phyloP scores from a whole-genome alignment of 768 basidiomycete species.

The Scleroderma citrinum region DNA sequence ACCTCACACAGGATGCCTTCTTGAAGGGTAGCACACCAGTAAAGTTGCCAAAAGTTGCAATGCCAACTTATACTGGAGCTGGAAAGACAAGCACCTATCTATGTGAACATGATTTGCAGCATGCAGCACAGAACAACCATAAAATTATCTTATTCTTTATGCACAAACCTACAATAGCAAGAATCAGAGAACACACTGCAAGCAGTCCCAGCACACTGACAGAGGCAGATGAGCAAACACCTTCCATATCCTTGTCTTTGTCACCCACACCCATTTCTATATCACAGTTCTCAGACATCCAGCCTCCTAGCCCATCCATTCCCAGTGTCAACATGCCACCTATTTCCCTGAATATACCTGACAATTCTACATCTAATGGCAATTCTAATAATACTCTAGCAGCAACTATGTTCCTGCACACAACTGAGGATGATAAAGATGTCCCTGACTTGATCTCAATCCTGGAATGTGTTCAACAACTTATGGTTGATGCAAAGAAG shows the following conservation, averaged over 20 bases:
- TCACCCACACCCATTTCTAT: neutral
- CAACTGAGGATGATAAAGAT: neutral
- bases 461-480: neutral
- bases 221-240: too few species aligned
- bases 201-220: neutral
- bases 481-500: constrained; percentile 1
- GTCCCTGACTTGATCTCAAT: neutral
- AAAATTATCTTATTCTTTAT: neutral
- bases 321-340: too few species aligned
- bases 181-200: neutral
- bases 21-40: neutral
- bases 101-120: neutral
- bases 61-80: neutral
- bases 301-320: too few species aligned
- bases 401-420: neutral
- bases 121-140: neutral
- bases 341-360: too few species aligned
- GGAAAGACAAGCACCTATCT: neutral
- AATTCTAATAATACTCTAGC: neutral
- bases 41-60: neutral
- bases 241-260: too few species aligned
- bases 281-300: neutral
- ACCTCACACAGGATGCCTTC: neutral
- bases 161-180: neutral
- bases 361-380: neutral